Percentiles rank a stretch among this genome's conserved stretches.
phyloP scores from a whole-genome alignment of 306 rosid genomes.

The barrel medic (Medicago truncatula) region MtrunA17r5.0-ANR NC_053045.1:59674001-59674500 shows the following conservation, averaged over 20 bases:
- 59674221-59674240: neutral
- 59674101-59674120: too few species aligned
- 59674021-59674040: too few species aligned
- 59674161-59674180: neutral
- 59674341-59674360: too few species aligned
- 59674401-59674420: conserved; percentile 17
- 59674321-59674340: neutral
- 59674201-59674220: neutral
- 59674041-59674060: too few species aligned
- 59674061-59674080: too few species aligned
- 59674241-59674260: neutral
- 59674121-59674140: too few species aligned
- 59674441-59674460: conserved; percentile 35
- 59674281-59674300: neutral
- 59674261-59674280: neutral
- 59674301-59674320: neutral
- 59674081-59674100: too few species aligned
- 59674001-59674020: too few species aligned
- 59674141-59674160: neutral
- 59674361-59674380: conserved; percentile 34
- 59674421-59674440: neutral
- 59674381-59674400: conserved; percentile 33
- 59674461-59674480: conserved; percentile 26
- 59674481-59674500: conserved; percentile 37
- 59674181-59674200: too few species aligned